Conservation (phyloP, 2,329 filamentous ascomycete species). For the Niveomyces coronatus region DNA sequence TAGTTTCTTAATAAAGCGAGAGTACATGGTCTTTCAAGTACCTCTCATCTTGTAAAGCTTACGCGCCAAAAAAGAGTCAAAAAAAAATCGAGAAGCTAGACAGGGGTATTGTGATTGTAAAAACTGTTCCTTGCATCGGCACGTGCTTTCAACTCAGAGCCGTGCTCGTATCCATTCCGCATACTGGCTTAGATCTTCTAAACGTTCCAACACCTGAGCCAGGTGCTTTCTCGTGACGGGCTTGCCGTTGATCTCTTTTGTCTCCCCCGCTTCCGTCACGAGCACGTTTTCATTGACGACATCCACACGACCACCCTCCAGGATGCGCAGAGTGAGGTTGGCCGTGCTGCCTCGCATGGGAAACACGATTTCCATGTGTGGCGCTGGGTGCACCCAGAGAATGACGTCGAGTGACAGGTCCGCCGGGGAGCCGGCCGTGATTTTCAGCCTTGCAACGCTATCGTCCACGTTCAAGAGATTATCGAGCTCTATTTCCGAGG, state of each 20-base stretch:
- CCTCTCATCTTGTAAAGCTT: not conserved
- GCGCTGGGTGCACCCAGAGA: constrained; percentile 38
- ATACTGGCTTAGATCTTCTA: constrained; percentile 44
- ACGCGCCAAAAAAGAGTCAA: not conserved
- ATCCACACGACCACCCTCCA: constrained; percentile 47
- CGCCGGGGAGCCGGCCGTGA: not conserved
- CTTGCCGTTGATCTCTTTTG: constrained; percentile 13
- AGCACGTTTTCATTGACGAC: constrained; percentile 47
- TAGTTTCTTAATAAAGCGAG: not conserved
- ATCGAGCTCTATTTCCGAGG: constrained; percentile 22
- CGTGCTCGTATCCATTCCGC: constrained; percentile 40
- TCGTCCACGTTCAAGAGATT: constrained; percentile 19
- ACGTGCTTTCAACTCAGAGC: constrained; percentile 10
- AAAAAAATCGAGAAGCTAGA: not conserved
- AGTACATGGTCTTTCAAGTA: not conserved
- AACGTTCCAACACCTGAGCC: constrained; percentile 34
- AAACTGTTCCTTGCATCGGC: not conserved
- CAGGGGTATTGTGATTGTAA: constrained; percentile 1
- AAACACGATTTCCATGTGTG: constrained; percentile 43
- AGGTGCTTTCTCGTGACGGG: constrained; percentile 30
- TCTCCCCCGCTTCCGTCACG: constrained; percentile 21
- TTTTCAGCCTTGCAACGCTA: not conserved
- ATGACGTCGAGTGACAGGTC: constrained; percentile 39
- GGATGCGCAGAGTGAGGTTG: constrained; percentile 47
- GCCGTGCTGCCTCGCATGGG: constrained; percentile 39